A percentile compares a stretch with the other conserved stretches of the same genome.
phyloP scores from a whole-genome alignment of 768 basidiomycete genomes.

The Amanita muscaria region DNA sequence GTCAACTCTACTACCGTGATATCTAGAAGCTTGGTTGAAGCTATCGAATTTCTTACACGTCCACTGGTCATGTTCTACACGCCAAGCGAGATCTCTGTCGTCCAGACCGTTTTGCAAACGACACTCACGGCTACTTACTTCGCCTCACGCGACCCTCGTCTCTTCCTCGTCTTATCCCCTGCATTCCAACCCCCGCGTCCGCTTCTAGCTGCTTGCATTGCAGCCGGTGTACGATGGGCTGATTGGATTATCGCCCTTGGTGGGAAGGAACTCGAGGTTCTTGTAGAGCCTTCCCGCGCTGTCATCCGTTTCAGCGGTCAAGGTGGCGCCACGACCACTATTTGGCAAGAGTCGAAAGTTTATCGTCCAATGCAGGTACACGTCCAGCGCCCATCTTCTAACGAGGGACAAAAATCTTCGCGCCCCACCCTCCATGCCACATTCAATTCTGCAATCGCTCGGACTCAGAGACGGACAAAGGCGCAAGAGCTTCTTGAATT shows the following conservation, averaged over 20 bases:
- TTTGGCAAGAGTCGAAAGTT: slow-evolving; percentile 20
- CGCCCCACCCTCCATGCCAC: slow-evolving; percentile 15
- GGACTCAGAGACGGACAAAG: slow-evolving; percentile 20
- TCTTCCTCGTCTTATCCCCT: slow-evolving; percentile 23
- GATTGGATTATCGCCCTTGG: slow-evolving; percentile 30
- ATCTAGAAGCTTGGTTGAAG: slow-evolving; percentile 21
- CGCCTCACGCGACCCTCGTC: slow-evolving; percentile 11
- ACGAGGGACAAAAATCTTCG: slow-evolving; percentile 9
- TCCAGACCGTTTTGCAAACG: slow-evolving; percentile 25
- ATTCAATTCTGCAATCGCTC: slow-evolving; percentile 15
- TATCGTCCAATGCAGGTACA: slow-evolving; percentile 7
- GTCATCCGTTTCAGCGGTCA: slow-evolving; percentile 21
- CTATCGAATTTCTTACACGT: slow-evolving; percentile 28
- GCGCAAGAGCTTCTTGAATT: slow-evolving; percentile 27
- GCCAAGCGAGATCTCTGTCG: slow-evolving; percentile 15
- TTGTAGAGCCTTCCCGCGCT: slow-evolving; percentile 22
- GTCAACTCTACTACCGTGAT: not conserved
- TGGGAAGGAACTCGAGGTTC: slow-evolving; percentile 25
- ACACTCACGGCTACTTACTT: slow-evolving; percentile 19
- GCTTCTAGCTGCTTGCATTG: slow-evolving; percentile 27
- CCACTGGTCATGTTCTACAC: slow-evolving; percentile 23
- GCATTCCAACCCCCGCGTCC: slow-evolving; percentile 25
- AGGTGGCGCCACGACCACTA: slow-evolving; percentile 17
- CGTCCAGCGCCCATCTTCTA: slow-evolving; percentile 12
- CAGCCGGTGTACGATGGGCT: slow-evolving; percentile 24